phyloP scores from a whole-genome alignment of 164 flowering plant species.

The Saururus chinensis region DNA sequence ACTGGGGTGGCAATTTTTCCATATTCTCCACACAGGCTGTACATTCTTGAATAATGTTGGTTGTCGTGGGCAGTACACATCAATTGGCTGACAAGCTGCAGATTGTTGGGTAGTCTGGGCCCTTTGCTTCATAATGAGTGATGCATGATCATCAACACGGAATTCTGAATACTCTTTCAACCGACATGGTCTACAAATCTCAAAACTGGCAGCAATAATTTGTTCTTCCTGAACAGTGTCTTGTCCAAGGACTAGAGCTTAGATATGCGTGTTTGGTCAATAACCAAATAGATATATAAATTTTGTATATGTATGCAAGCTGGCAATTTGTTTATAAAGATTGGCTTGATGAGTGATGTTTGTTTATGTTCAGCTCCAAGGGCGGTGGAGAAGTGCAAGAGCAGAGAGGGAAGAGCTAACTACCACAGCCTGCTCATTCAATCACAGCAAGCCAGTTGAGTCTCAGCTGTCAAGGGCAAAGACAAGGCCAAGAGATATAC shows the following conservation, averaged over 20 bases:
- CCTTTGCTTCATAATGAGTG: no score
- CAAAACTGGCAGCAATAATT: background rate
- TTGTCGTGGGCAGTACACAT: background rate
- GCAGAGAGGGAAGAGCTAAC: conserved; percentile 35
- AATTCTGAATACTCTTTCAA: background rate
- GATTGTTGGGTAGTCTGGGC: no score
- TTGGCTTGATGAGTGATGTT: background rate
- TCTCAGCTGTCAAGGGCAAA: background rate
- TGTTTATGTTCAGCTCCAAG: conserved; percentile 55
- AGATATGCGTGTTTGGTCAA: no score
- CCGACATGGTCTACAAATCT: background rate
- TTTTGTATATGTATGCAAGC: background rate
- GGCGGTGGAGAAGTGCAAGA: conserved; percentile 70
- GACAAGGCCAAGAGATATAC: background rate
- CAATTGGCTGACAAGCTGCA: background rate
- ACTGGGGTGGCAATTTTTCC: background rate
- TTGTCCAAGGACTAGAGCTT: no score
- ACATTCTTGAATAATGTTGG: background rate
- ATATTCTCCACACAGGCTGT: background rate
- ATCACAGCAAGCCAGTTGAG: conserved; percentile 1
- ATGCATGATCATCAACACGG: no score
- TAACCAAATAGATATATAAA: background rate
- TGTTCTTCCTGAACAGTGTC: no score
- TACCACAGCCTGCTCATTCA: conserved; percentile 8
- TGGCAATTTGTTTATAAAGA: no score